Conservation (phyloP, 768 basidiomycete species). For the Tulasnella sp. region DNA sequence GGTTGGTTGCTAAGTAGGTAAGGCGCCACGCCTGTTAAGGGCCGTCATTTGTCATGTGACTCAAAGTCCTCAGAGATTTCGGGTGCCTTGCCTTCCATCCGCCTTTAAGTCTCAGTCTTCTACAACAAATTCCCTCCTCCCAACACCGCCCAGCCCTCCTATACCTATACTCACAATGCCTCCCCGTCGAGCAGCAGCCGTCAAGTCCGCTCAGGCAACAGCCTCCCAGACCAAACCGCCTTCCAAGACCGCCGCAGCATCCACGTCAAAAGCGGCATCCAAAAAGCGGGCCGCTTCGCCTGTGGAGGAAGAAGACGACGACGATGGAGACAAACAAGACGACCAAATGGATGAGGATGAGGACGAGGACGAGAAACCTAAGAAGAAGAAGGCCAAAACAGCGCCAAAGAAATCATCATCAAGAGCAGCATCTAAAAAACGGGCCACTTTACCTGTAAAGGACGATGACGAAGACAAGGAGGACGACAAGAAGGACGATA, state of each 20-base stretch:
- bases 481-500: background rate
- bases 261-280: background rate
- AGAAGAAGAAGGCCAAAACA: slow-evolving; percentile 12
- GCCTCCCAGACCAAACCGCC: background rate
- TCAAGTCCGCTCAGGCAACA: background rate
- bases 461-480: slow-evolving; percentile 3
- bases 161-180: background rate
- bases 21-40: too few relatives aligned
- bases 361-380: slow-evolving; percentile 3
- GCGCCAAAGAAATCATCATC: background rate
- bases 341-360: background rate
- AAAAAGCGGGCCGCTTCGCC: background rate
- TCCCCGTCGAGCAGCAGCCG: background rate
- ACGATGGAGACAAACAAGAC: background rate
- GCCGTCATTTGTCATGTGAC: too few relatives aligned
- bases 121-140: too few relatives aligned
- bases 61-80: too few relatives aligned
- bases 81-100: too few relatives aligned
- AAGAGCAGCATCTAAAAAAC: background rate
- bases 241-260: background rate
- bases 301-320: background rate
- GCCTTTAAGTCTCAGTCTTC: too few relatives aligned
- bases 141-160: too few relatives aligned
- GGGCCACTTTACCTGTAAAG: background rate
- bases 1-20: too few relatives aligned